Base-by-base conservation (phyloP, 352 stramenopile species). In the Globisporangium cystogenes region DNA sequence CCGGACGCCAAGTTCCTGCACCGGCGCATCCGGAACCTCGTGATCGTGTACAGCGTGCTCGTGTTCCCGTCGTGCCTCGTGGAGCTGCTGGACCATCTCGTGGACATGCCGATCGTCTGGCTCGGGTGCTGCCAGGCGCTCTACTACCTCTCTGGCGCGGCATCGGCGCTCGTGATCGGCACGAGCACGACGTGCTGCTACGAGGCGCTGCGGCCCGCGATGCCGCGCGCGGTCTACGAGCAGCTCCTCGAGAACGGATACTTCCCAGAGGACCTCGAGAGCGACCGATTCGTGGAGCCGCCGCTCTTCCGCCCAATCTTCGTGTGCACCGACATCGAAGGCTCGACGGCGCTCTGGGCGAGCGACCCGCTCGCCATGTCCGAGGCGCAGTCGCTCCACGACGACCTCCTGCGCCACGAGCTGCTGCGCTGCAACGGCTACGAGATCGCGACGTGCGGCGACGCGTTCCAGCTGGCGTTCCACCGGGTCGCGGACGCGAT, bases 251-350 rank as follows among this genome's bases (percentile, higher is more conserved):
- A 85, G 48, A 65, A 74, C 23, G 80, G 76, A 48, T 86, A 76
- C 48, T 83, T 86, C 36, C 65, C 68, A 4, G 70, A 76, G 7
- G 65, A 69, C 14, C 36, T 72, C 4, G 36, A 72, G n/a, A 61
- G 54, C 4, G 59, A 74, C 33, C 62, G 66, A 8, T 57, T 74
- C 24, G 65, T 81, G 12, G 71, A 78, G 53, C 74, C 81, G 18
- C 81, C 81, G 23, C 60, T 62, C 4, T 59, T 62, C 29, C 60
- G 64, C 11, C 82, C 79, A 1, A 66, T 93, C 27, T 93, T 93
- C 56, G 80, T 93, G n/a, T 82, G 64, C 16, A 93, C 82, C 0
- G 82, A 93, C 57, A 91, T 93, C 51, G 76, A 93, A 74, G 77
- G 69, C 31, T 91, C 80, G 15, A 93, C 73, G 42, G 62, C 60